These are phyloP conservation scores for Vitis hybrid DNA, from an alignment of 177 flowering plant species.

Conservation along the genomic window DNA sequence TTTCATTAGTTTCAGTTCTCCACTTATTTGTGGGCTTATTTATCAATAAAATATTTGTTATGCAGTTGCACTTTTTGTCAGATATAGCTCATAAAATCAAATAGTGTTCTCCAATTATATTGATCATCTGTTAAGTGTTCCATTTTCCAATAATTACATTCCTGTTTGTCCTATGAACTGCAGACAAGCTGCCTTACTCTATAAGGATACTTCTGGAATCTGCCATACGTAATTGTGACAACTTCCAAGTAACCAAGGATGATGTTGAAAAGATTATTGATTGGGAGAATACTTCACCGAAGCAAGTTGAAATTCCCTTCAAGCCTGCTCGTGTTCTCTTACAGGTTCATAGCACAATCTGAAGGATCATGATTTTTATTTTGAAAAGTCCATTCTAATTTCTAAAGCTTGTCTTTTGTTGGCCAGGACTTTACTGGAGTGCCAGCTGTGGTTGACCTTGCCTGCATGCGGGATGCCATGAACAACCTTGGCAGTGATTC, in stretches of 20 bases:
- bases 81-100: too few relatives aligned
- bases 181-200: slow-evolving; percentile 79
- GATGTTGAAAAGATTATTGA: slow-evolving; percentile 84
- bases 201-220: slow-evolving; percentile 74
- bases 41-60: too few relatives aligned
- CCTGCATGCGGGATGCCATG: slow-evolving; percentile 86
- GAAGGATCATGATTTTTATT: background rate
- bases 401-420: slow-evolving; percentile 5
- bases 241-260: slow-evolving; percentile 69
- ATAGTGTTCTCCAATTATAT: too few relatives aligned
- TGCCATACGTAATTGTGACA: slow-evolving; percentile 78
- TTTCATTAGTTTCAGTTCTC: too few relatives aligned
- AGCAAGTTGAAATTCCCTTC: slow-evolving; percentile 78
- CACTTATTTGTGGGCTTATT: too few relatives aligned
- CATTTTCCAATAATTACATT: too few relatives aligned
- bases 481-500: slow-evolving; percentile 68
- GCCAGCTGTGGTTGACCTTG: slow-evolving; percentile 85
- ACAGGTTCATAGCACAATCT: slow-evolving; percentile 41
- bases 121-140: too few relatives aligned
- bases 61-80: too few relatives aligned
- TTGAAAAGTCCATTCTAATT: background rate
- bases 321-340: slow-evolving; percentile 86
- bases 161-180: background rate
- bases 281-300: slow-evolving; percentile 76
- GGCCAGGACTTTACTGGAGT: slow-evolving; percentile 84